Percentiles rank a stretch among this genome's conserved stretches.
phyloP scores from a whole-genome alignment of 1,139 yeast species.

The Magnusiomyces ingens region DNA sequence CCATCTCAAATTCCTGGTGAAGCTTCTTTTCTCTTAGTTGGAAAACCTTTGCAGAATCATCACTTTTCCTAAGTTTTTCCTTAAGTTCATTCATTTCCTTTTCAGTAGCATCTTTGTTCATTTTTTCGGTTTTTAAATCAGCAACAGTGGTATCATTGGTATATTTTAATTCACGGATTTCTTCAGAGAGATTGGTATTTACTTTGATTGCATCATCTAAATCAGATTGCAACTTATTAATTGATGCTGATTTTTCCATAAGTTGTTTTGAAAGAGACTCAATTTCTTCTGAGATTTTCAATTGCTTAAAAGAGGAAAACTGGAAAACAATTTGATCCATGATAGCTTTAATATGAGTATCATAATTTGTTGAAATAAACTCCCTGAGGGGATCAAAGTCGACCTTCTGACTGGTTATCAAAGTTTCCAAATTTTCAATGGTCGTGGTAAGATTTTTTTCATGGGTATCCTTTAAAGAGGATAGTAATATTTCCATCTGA shows the following conservation, averaged over 20 bases:
- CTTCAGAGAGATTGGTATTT: neutral
- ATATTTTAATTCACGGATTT: neutral
- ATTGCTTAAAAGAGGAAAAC: neutral
- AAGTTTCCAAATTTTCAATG: neutral
- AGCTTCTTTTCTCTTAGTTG: constrained; percentile 13
- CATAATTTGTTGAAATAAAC: neutral
- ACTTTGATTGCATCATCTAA: neutral
- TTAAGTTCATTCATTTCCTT: neutral
- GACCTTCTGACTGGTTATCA: neutral
- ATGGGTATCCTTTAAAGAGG: neutral
- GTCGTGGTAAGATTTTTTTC: neutral
- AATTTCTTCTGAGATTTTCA: neutral
- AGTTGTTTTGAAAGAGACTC: neutral
- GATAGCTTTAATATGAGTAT: neutral
- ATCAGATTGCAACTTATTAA: neutral
- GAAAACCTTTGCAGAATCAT: constrained; percentile 11
- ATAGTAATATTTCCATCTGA: neutral
- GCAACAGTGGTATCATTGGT: neutral
- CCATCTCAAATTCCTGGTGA: constrained; percentile 14
- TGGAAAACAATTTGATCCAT: neutral
- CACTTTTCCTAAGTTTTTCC: constrained; percentile 12
- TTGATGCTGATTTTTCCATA: neutral
- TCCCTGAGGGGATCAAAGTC: neutral
- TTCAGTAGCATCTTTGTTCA: constrained; percentile 4
- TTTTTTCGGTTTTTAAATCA: constrained; percentile 9